A percentile compares a stretch with the other conserved stretches of the same genome.
Conservation (phyloP, 345 rosid species). For the Aquilaria sinensis region DNA sequence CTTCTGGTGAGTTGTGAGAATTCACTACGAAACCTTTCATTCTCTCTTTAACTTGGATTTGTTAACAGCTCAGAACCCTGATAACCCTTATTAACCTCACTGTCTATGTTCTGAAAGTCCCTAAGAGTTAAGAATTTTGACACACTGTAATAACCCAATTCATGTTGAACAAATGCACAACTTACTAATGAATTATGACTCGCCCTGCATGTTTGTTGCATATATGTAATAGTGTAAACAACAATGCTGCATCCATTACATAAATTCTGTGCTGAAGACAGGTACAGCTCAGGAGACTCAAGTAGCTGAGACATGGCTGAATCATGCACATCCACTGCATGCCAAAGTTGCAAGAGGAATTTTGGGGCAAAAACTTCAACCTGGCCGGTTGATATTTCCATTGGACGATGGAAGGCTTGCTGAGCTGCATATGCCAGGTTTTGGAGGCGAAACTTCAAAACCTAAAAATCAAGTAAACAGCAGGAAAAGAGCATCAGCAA, state of each 20-base stretch:
- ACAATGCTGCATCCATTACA: slow-evolving; percentile 2
- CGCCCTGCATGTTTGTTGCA: not conserved
- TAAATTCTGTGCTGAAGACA: slow-evolving; percentile 21
- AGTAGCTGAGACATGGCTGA: slow-evolving; percentile 40
- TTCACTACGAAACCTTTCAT: not conserved
- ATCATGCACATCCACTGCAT: slow-evolving; percentile 48
- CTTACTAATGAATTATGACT: too few relatives aligned
- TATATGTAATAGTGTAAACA: not conserved
- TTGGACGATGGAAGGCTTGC: slow-evolving; percentile 67
- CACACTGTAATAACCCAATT: too few relatives aligned
- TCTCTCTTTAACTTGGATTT: not conserved
- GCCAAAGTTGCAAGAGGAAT: slow-evolving; percentile 49
- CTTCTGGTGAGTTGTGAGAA: slow-evolving; percentile 33
- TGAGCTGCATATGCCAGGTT: slow-evolving; percentile 54
- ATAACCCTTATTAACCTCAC: too few relatives aligned
- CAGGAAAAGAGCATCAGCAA: slow-evolving; percentile 31
- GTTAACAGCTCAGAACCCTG: too few relatives aligned
- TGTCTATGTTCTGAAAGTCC: too few relatives aligned
- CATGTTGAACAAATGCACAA: too few relatives aligned
- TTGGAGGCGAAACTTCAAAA: slow-evolving; percentile 51
- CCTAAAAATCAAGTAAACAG: slow-evolving; percentile 31
- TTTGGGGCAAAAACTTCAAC: slow-evolving; percentile 45
- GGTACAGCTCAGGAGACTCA: slow-evolving; percentile 30
- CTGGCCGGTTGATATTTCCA: slow-evolving; percentile 49
- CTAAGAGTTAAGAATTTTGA: not conserved